Evolutionary conservation across 2,329 filamentous ascomycete genomes (phyloP).

Genomic region (Emydomyces testavorans): DNA sequence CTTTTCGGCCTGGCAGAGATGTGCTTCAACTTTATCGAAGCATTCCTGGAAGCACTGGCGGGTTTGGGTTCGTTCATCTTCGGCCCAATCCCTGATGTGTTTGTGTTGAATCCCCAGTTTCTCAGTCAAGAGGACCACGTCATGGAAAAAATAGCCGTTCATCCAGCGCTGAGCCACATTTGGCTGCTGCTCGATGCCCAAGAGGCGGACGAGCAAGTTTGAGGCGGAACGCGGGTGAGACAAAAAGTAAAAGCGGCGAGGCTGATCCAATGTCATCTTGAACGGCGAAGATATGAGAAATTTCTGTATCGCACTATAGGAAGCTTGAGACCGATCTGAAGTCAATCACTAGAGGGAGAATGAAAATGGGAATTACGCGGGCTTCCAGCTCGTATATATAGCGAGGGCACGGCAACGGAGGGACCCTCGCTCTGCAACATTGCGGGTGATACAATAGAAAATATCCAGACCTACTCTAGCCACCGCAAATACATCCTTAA

Average conservation of each 20-base stretch:
- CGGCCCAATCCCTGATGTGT: constrained; percentile 22
- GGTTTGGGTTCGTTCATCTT: constrained; percentile 20
- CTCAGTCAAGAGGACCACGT: constrained; percentile 11
- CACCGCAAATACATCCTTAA: too few relatives aligned
- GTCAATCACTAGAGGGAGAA: not conserved
- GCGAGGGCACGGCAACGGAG: too few relatives aligned
- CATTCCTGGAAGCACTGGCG: constrained; percentile 21
- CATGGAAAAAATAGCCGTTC: constrained; percentile 25
- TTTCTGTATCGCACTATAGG: too few relatives aligned
- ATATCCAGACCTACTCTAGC: too few relatives aligned
- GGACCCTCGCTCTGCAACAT: too few relatives aligned
- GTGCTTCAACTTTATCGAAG: constrained; percentile 22
- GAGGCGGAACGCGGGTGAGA: constrained; percentile 26
- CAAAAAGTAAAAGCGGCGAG: constrained; percentile 19
- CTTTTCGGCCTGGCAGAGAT: constrained; percentile 17
- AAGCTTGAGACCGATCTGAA: too few relatives aligned
- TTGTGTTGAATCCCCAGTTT: constrained; percentile 16
- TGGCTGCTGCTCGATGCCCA: constrained; percentile 24
- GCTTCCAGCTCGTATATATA: too few relatives aligned
- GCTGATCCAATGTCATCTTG: constrained; percentile 2
- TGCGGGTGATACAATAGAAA: too few relatives aligned
- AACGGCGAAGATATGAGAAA: not conserved
- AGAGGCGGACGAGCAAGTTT: constrained; percentile 25
- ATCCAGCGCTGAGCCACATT: constrained; percentile 16
- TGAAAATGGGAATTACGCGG: not conserved